Evolutionary conservation across 108 stramenopile species (phyloP).

Genomic region (Pseudonitzschia pungens): DNA sequence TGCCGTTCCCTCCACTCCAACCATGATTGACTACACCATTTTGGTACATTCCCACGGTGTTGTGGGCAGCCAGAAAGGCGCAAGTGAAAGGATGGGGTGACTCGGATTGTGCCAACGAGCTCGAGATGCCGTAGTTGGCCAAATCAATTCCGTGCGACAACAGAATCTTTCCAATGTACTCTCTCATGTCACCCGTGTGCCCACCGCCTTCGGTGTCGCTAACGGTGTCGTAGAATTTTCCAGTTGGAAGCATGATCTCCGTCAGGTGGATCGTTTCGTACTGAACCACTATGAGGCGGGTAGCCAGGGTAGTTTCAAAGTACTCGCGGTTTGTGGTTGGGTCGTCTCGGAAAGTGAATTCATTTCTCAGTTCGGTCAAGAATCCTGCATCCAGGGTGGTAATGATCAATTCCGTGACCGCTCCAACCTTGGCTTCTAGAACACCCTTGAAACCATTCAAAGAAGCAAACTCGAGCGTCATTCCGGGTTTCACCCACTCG

Average conservation of each 20-base stretch:
- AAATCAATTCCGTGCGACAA: constrained; percentile 9
- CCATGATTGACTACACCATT: neutral
- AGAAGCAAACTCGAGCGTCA: constrained; percentile 4
- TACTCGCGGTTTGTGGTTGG: neutral
- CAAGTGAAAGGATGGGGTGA: constrained; percentile 4
- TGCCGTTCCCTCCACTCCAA: constrained; percentile 5
- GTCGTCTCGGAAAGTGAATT: neutral
- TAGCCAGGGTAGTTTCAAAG: neutral
- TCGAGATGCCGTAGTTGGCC: constrained; percentile 7
- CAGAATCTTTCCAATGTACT: neutral
- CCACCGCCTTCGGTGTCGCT: neutral
- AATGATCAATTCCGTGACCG: constrained; percentile 2
- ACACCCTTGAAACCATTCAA: neutral
- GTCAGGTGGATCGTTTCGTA: neutral
- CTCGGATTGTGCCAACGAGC: neutral
- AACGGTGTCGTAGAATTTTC: neutral
- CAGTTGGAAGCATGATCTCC: neutral
- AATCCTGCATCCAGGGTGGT: constrained; percentile 2
- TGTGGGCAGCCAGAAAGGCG: constrained; percentile 1
- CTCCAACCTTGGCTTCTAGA: neutral
- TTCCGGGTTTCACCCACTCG: constrained; percentile 3
- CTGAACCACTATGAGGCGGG: neutral
- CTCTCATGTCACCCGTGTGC: constrained; percentile 6
- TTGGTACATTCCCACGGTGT: constrained; percentile 1
- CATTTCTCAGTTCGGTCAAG: neutral